A percentile compares a stretch with the other conserved stretches of the same genome.
These are phyloP conservation scores for Tetracladium maxilliforme DNA, from an alignment of 2,329 filamentous ascomycete genomes.

Conservation along the genomic window DNA sequence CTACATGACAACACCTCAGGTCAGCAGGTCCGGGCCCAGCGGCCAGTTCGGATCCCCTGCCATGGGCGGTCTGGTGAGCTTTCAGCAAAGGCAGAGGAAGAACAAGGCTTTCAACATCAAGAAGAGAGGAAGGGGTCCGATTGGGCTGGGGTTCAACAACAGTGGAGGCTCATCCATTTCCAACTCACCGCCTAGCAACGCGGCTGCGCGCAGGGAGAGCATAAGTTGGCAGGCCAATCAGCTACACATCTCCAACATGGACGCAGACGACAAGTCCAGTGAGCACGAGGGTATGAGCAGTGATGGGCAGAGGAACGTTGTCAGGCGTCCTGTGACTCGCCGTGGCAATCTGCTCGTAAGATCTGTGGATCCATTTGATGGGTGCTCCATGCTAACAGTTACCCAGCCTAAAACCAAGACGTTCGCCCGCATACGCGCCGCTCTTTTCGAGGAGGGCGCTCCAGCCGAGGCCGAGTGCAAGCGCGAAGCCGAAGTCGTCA, in stretches of 20 bases:
- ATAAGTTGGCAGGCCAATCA: constrained; percentile 85
- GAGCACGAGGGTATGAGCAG: constrained; percentile 27
- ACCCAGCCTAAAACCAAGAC: constrained; percentile 83
- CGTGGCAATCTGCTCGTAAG: constrained; percentile 77
- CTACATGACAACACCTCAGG: constrained; percentile 72
- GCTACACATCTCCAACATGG: constrained; percentile 51
- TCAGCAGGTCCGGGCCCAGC: constrained; percentile 47
- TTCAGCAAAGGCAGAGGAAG: constrained; percentile 51
- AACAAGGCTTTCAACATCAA: constrained; percentile 37
- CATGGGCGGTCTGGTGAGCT: constrained; percentile 65
- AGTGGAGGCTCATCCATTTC: constrained; percentile 57
- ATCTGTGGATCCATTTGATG: neutral
- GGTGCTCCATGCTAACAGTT: constrained; percentile 12
- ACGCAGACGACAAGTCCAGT: too few species aligned
- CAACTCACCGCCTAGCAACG: constrained; percentile 44
- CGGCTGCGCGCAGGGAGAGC: constrained; percentile 62
- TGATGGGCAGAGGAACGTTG: constrained; percentile 57
- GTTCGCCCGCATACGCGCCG: constrained; percentile 84
- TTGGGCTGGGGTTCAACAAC: too few species aligned
- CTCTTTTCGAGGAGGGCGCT: constrained; percentile 73
- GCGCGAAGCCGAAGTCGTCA: constrained; percentile 87
- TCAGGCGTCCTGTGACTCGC: constrained; percentile 69
- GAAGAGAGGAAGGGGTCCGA: constrained; percentile 50
- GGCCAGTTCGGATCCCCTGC: constrained; percentile 58
- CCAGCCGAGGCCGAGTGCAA: constrained; percentile 81